A percentile compares a stretch with the other conserved stretches of the same genome.
Conservation (phyloP, 2,329 filamentous ascomycete species). For the Epichloe gansuensis region DNA sequence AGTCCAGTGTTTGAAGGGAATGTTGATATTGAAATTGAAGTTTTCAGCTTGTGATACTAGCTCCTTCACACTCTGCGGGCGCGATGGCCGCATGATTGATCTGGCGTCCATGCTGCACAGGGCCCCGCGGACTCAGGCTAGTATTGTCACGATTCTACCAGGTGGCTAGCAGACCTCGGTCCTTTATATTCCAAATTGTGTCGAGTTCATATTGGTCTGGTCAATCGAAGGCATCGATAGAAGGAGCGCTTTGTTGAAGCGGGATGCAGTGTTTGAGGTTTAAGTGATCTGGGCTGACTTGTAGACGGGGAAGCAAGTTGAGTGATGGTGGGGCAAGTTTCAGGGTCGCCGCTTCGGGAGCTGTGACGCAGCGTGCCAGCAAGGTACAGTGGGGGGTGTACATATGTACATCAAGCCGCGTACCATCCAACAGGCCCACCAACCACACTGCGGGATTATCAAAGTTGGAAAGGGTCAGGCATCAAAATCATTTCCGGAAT, state of each 20-base stretch:
- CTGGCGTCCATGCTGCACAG: slow-evolving; percentile 15
- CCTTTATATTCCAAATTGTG: background rate
- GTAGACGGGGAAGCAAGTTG: background rate
- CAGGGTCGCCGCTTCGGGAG: background rate
- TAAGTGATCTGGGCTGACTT: background rate
- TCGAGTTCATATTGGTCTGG: slow-evolving; percentile 1
- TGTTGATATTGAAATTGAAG: slow-evolving; percentile 67
- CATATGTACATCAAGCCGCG: no score
- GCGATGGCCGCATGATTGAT: slow-evolving; percentile 22
- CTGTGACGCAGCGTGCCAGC: background rate
- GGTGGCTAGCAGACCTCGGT: background rate
- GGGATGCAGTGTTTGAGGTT: background rate
- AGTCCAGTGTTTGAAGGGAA: slow-evolving; percentile 70
- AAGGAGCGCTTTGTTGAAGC: background rate
- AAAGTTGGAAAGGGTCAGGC: no score
- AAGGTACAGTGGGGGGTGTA: no score
- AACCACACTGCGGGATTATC: no score
- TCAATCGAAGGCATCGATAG: background rate
- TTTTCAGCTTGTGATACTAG: slow-evolving; percentile 63
- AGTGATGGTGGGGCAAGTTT: background rate
- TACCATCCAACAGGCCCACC: no score
- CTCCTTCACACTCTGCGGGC: slow-evolving; percentile 60
- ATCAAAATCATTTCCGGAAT: no score
- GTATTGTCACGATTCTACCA: background rate
- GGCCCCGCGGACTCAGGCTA: background rate